Evolutionary conservation across 192 early-diverging fungal genomes (phyloP).

Genomic region (Coemansia sp.): DNA sequence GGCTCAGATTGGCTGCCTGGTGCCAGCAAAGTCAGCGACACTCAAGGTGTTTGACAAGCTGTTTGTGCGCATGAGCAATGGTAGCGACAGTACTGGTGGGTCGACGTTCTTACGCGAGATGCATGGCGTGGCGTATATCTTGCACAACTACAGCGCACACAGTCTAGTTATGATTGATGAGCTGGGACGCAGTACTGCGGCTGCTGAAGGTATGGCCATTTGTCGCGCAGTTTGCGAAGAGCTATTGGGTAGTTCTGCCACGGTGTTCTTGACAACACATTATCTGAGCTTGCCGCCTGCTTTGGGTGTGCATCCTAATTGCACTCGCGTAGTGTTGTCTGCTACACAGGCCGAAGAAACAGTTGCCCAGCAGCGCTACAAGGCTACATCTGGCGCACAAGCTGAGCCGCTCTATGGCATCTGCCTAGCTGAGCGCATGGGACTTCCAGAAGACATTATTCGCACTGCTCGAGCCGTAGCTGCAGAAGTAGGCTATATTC

Average conservation of each 20-base stretch:
- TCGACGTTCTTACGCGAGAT: constrained; percentile 89
- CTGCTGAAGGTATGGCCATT: constrained; percentile 68
- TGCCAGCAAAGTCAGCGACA: constrained; percentile 79
- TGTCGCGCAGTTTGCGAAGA: constrained; percentile 75
- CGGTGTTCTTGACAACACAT: constrained; percentile 78
- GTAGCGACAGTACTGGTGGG: constrained; percentile 61
- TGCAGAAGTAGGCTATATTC: constrained; percentile 18
- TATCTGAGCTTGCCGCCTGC: constrained; percentile 66
- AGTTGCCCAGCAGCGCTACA: constrained; percentile 14
- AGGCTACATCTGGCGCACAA: constrained; percentile 26
- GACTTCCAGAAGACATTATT: constrained; percentile 32
- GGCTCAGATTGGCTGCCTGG: constrained; percentile 86
- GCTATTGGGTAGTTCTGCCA: constrained; percentile 59
- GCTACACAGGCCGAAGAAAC: constrained; percentile 10
- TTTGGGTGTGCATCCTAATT: constrained; percentile 60
- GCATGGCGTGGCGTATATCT: constrained; percentile 80
- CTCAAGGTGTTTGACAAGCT: constrained; percentile 73
- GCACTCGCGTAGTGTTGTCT: constrained; percentile 30
- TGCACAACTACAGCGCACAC: constrained; percentile 67
- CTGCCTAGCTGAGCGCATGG: constrained; percentile 33
- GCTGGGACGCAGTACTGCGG: constrained; percentile 67
- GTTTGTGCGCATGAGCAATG: constrained; percentile 77
- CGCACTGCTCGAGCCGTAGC: constrained; percentile 47
- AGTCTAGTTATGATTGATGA: constrained; percentile 90
- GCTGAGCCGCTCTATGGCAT: constrained; percentile 45